These are phyloP conservation scores for Pulveroboletus frians DNA, from an alignment of 768 basidiomycete genomes.

Conservation along the genomic window DNA sequence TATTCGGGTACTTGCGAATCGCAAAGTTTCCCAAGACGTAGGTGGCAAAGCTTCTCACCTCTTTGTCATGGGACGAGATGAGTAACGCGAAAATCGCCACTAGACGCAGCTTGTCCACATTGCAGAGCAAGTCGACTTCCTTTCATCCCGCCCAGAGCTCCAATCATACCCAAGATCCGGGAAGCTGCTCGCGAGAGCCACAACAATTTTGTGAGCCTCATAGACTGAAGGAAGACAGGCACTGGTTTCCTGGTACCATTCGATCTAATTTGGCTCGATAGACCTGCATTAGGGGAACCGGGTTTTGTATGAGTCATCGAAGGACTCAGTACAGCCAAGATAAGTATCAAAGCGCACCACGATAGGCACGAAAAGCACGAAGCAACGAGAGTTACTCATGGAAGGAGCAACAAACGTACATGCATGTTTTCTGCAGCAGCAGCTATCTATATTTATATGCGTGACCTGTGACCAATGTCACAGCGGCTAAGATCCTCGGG, in stretches of 20 bases:
- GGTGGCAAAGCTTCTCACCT: conserved; percentile 51
- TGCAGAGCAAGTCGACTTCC: conserved; percentile 3
- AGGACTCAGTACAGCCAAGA: no score
- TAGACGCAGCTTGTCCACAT: conserved; percentile 10
- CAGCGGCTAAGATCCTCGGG: conserved; percentile 16
- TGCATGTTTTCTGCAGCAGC: no score
- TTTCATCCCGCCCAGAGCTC: neutral
- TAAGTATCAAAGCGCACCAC: no score
- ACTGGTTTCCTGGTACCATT: neutral
- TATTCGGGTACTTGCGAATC: conserved; percentile 38
- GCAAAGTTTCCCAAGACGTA: conserved; percentile 58
- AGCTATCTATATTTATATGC: neutral
- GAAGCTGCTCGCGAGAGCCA: neutral
- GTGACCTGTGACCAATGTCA: conserved; percentile 4
- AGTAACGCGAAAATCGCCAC: conserved; percentile 53
- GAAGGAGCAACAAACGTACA: no score
- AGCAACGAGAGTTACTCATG: no score
- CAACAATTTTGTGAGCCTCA: neutral
- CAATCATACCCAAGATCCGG: neutral
- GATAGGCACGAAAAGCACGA: no score
- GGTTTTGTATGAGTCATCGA: no score
- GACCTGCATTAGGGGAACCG: neutral
- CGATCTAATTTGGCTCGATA: neutral
- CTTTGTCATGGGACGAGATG: conserved; percentile 52
- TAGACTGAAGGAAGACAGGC: no score